Evolutionary conservation across 192 early-diverging fungal genomes (phyloP).

Genomic region (Umbelopsis isabellina): DNA sequence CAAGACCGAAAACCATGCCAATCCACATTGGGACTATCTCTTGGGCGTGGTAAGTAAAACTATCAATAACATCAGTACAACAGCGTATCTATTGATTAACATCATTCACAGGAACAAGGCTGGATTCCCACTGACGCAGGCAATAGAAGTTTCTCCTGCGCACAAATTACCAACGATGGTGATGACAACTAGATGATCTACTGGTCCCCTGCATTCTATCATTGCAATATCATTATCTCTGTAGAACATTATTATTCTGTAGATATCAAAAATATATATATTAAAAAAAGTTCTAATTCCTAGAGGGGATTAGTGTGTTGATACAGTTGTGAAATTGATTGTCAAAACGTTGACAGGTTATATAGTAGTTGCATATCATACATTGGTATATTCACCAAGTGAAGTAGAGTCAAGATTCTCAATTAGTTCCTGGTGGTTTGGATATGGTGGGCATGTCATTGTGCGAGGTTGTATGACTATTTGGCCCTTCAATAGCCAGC

Average conservation of each 20-base stretch:
- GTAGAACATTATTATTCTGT: not conserved
- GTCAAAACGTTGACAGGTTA: not conserved
- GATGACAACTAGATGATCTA: not conserved
- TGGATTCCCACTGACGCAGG: constrained; percentile 64
- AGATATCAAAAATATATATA: not conserved
- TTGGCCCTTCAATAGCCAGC: constrained; percentile 10
- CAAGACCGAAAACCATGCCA: constrained; percentile 60
- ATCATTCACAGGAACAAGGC: constrained; percentile 47
- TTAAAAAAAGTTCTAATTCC: too few relatives aligned
- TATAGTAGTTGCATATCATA: constrained; percentile 12
- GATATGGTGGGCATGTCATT: constrained; percentile 3
- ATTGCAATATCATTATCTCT: not conserved
- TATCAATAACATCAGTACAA: not conserved
- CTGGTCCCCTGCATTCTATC: not conserved
- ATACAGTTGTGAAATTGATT: too few relatives aligned
- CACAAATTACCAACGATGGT: not conserved
- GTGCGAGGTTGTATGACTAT: not conserved
- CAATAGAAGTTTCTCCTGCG: constrained; percentile 28
- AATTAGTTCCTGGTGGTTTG: not conserved
- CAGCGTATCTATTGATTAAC: not conserved
- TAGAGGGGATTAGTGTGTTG: too few relatives aligned
- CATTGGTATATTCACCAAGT: not conserved
- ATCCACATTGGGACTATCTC: constrained; percentile 75
- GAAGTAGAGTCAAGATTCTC: not conserved
- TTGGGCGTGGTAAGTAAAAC: constrained; percentile 49